Evolutionary conservation across 768 basidiomycete species (phyloP).

Genomic region (Symmetrospora coprosmae): DNA sequence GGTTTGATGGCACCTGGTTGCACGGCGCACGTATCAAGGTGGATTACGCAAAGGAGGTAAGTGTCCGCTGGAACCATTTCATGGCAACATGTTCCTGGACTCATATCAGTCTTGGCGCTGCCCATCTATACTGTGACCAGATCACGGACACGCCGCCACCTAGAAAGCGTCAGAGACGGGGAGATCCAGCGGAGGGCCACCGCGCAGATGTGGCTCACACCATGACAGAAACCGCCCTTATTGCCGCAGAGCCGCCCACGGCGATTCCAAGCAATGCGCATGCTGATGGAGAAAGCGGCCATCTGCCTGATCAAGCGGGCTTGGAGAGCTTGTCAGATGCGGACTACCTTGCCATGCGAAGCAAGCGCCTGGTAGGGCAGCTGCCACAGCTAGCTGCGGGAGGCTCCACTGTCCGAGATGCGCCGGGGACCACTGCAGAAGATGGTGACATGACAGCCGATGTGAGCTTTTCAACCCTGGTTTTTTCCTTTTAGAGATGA

Average conservation of each 20-base stretch:
- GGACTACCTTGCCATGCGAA: slow-evolving; percentile 37
- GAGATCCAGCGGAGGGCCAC: too few relatives aligned
- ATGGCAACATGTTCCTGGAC: not conserved
- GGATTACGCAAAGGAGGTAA: slow-evolving; percentile 56
- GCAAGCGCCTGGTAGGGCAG: slow-evolving; percentile 25
- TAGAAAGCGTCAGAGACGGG: too few relatives aligned
- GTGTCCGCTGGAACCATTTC: slow-evolving; percentile 31
- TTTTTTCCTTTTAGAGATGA: not conserved
- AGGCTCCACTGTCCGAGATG: slow-evolving; percentile 14
- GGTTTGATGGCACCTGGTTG: slow-evolving; percentile 73
- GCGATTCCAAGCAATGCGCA: not conserved
- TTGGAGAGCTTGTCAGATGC: slow-evolving; percentile 33
- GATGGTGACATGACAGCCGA: slow-evolving; percentile 28
- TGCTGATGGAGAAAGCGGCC: not conserved
- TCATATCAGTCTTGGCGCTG: not conserved
- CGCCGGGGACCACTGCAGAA: too few relatives aligned
- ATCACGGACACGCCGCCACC: too few relatives aligned
- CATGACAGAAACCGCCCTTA: too few relatives aligned
- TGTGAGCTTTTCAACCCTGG: not conserved
- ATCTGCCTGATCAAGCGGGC: not conserved
- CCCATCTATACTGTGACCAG: too few relatives aligned
- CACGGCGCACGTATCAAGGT: slow-evolving; percentile 65
- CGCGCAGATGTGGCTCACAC: too few relatives aligned
- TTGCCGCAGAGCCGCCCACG: too few relatives aligned
- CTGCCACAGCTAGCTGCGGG: too few relatives aligned